Percentiles rank a stretch among this genome's conserved stretches.
phyloP scores from a whole-genome alignment of 2,329 filamentous ascomycete genomes.

The Xylariaceae sp. region DNA sequence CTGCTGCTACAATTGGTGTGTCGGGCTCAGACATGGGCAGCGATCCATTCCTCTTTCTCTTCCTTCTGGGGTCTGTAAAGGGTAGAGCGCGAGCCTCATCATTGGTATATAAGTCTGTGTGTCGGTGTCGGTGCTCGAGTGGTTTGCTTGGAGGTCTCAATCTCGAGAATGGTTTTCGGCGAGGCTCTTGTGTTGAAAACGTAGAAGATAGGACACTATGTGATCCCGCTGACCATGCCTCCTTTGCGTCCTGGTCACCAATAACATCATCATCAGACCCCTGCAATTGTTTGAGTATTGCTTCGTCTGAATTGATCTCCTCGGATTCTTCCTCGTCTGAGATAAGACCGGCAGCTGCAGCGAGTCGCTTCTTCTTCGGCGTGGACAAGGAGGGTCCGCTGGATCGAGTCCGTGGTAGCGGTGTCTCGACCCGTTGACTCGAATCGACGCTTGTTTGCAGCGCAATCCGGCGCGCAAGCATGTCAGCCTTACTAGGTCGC shows the following conservation, averaged over 20 bases:
- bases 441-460: constrained; percentile 15
- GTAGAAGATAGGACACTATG: too few relatives aligned
- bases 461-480: constrained; percentile 17
- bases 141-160: too few relatives aligned
- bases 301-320: constrained; percentile 12
- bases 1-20: constrained; percentile 10
- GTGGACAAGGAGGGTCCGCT: constrained; percentile 36
- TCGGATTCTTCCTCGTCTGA: not conserved
- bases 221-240: not conserved
- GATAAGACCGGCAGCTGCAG: not conserved
- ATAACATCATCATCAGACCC: constrained; percentile 5
- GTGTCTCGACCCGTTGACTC: constrained; percentile 22
- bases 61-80: constrained; percentile 7
- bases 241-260: not conserved
- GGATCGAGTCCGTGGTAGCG: constrained; percentile 23
- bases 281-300: constrained; percentile 25
- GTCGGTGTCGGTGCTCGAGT: too few relatives aligned
- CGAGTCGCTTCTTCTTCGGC: constrained; percentile 29
- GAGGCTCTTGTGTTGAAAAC: too few relatives aligned
- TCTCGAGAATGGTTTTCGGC: too few relatives aligned
- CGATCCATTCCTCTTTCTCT: constrained; percentile 4
- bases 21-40: constrained; percentile 8
- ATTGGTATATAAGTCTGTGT: constrained; percentile 1
- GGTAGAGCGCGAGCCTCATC: constrained; percentile 5
- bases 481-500: constrained; percentile 24